Conservation (phyloP, 2,329 filamentous ascomycete species). For the Colletotrichum liriopes region DNA sequence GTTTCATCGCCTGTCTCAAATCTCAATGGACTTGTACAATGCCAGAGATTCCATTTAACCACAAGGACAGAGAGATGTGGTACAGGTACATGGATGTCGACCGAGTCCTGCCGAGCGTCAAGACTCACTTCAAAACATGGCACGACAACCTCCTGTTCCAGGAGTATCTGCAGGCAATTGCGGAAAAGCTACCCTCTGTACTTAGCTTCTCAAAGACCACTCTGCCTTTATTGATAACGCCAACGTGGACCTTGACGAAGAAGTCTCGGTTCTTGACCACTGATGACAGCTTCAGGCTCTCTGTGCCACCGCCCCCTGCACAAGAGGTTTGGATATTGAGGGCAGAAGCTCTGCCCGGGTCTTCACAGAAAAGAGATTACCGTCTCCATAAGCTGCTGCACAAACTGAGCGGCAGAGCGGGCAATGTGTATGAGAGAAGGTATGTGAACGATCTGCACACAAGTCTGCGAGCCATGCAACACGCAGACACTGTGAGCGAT, state of each 20-base stretch:
- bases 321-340: too few species aligned
- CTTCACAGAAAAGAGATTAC: neutral
- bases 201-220: neutral
- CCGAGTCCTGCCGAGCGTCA: neutral
- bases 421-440: neutral
- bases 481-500: too few species aligned
- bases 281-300: too few species aligned
- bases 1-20: slow-evolving; percentile 48
- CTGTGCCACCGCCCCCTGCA: too few species aligned
- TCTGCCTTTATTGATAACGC: neutral
- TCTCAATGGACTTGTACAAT: neutral
- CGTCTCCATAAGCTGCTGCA: neutral
- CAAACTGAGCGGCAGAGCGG: neutral
- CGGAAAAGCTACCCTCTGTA: neutral
- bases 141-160: slow-evolving; percentile 48
- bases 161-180: slow-evolving; percentile 45
- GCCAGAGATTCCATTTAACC: neutral
- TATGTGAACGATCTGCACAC: neutral
- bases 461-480: neutral
- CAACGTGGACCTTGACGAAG: neutral
- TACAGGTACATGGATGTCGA: neutral
- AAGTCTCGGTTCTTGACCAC: too few species aligned
- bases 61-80: neutral
- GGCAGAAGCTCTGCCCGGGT: neutral
- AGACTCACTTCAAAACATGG: slow-evolving; percentile 41